Evolutionary conservation across 2,329 filamentous ascomycete genomes (phyloP), one percentile per base, ranked within the genome.

Genomic region (Aspergillus sp.): DNA sequence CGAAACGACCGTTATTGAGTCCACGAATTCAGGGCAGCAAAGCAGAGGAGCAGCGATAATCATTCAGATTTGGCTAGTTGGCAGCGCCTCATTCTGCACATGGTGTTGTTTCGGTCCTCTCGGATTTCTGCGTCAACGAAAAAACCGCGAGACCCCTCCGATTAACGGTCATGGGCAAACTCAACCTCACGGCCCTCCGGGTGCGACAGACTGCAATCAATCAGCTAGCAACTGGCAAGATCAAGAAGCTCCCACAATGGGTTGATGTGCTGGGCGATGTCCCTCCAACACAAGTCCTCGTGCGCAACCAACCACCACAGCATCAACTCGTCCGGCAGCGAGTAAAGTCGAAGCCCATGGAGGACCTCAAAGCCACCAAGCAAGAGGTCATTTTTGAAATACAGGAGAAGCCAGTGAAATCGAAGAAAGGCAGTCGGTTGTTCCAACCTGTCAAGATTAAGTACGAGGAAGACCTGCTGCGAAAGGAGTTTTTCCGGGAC

Each of bases 381-480:
- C 59, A 61, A 51, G 57, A 64, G 55, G 55, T 61, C 49, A 61
- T 67, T 46, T 63, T 66, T 49, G 60, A 70, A 60, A 56, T 57
- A 29, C 54, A 63, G 52, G 51, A 63, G 47, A 64, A 61, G 50
- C 61, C 54, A 44, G 63, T 65, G n/a, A 80, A 76, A 58, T 69
- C 71, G 33, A 74, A 75, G 64, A 86, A 83, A 65, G 76, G 85
- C 29, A 88, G 81, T 68, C 81, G 82, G 57, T 72, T 95, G 58
- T 97, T 90, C 74, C 81, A 83, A 57, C 93, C 93, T 1, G 79
- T 89, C 54, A 71, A 74, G 48, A 83, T 98, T 53, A 73, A 72
- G 45, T 96, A 93, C 65, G 80, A 85, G 50, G 93, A 98, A 67
- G 93, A 98, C 69, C 69, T 73, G 50, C 75, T 98, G 60, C 83